These are phyloP conservation scores for Mucor indicus DNA, from an alignment of 371 early-diverging fungal species.

Conservation along the genomic window DNA sequence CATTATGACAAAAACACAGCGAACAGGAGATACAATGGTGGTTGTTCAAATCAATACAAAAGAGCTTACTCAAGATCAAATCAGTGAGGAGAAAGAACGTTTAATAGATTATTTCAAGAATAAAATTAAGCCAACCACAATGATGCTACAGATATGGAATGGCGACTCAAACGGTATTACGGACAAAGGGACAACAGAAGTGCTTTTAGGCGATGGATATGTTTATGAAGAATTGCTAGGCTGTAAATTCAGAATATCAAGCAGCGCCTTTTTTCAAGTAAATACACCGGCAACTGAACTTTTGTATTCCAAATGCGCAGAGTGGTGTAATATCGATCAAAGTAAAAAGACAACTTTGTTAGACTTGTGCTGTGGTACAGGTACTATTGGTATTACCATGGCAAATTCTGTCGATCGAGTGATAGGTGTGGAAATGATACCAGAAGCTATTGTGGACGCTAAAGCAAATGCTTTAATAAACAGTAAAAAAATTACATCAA, in stretches of 20 bases:
- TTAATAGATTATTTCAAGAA: constrained; percentile 24
- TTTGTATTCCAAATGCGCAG: constrained; percentile 48
- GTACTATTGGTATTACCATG: constrained; percentile 77
- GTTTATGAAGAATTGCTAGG: constrained; percentile 61
- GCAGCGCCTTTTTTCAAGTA: constrained; percentile 75
- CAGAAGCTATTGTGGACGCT: constrained; percentile 71
- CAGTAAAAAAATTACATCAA: constrained; percentile 28
- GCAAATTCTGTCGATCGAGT: constrained; percentile 62
- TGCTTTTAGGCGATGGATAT: constrained; percentile 49
- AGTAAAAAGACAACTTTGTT: constrained; percentile 40
- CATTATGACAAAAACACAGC: constrained; percentile 61
- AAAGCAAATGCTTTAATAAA: constrained; percentile 62
- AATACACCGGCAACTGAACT: constrained; percentile 70
- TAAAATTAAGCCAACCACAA: constrained; percentile 38
- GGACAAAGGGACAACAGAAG: constrained; percentile 36
- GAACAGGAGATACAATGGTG: constrained; percentile 43
- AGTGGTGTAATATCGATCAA: constrained; percentile 29
- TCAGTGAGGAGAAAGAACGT: constrained; percentile 30
- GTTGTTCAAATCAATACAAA: constrained; percentile 58
- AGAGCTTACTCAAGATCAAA: constrained; percentile 32
- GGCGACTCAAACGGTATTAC: constrained; percentile 51
- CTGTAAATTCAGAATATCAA: constrained; percentile 64
- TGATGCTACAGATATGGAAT: constrained; percentile 49
- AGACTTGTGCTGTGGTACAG: constrained; percentile 85
- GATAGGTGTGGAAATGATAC: constrained; percentile 69